Evolutionary conservation across 2,329 filamentous ascomycete genomes (phyloP).

Genomic region (Calycina herbarum): DNA sequence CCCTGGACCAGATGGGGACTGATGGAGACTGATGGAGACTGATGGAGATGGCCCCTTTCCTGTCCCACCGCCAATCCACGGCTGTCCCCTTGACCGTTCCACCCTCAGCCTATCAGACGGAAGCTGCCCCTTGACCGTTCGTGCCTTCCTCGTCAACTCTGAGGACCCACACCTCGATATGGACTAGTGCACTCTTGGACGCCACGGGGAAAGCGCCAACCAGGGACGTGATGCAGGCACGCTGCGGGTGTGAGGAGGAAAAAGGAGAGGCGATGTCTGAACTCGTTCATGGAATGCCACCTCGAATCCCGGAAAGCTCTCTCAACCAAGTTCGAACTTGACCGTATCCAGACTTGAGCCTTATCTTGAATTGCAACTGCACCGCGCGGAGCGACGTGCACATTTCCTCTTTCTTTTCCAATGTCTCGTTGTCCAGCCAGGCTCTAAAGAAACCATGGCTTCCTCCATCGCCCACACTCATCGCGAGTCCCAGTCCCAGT

Average conservation of each 20-base stretch:
- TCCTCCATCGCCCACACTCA: constrained; percentile 16
- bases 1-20: too few species aligned
- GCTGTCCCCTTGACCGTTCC: background rate
- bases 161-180: background rate
- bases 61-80: too few species aligned
- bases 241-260: background rate
- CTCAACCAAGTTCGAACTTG: constrained; percentile 1
- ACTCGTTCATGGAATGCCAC: background rate
- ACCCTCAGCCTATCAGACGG: background rate
- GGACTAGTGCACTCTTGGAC: background rate
- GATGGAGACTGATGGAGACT: too few species aligned
- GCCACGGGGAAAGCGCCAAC: constrained; percentile 1
- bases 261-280: background rate
- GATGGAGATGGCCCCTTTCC: too few species aligned
- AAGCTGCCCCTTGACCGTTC: background rate
- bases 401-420: constrained; percentile 27
- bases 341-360: constrained; percentile 7
- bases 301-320: background rate
- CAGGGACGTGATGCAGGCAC: background rate
- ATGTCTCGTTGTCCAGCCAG: constrained; percentile 27
- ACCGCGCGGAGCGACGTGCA: constrained; percentile 19
- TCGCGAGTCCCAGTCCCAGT: background rate
- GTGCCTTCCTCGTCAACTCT: background rate
- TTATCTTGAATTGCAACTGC: background rate
- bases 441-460: constrained; percentile 30